Base-by-base conservation (phyloP, 192 early-diverging fungal genomes). In the Piromyces sp. region DNA sequence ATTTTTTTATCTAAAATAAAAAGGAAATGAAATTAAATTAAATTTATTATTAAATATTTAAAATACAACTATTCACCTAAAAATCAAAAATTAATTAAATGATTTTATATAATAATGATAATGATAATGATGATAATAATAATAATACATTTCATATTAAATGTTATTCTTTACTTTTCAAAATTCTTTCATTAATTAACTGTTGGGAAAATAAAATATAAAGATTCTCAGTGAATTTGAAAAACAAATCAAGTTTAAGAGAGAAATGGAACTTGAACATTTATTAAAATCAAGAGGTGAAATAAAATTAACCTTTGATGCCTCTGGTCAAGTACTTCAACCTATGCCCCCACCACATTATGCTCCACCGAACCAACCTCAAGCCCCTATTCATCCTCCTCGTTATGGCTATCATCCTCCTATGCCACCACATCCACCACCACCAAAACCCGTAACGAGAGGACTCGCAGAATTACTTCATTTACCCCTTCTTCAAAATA, bases 201-300 rank as follows among this genome's bases (percentile, higher is more conserved):
- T n/a, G n/a, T n/a, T n/a, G n/a, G n/a, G n/a, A 33, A 33, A 33
- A 33, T 6, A 33, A 33, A 33, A 33, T 6, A 33, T 6, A 79
- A 92, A 94, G 86, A 85, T 95, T 83, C 88, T 89, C 29, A 90
- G 88, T 26, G 90, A 90, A 80, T 94, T 92, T 84, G 90, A 94
- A 84, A 88, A 86, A 30, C 84, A 92, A 58, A 88, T 89, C 14
- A 87, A 89, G 38, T 83, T 86, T 80, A 90, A 89, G 82, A 86
- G 87, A 79, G 88, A 90, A 68, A 86, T 90, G 83, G 90, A 93
- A 26, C 80, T 94, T 15, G 93, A 94, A 83, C 89, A 88, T 30
- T 83, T 92, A 82, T 87, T 92, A 42, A 87, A 89, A 81, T 92
- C 93, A 82, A 90, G 86, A 68, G 90, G 92, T 15, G 88, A 92